phyloP scores from a whole-genome alignment of 345 rosid species.

The Murraya paniculata region DNA sequence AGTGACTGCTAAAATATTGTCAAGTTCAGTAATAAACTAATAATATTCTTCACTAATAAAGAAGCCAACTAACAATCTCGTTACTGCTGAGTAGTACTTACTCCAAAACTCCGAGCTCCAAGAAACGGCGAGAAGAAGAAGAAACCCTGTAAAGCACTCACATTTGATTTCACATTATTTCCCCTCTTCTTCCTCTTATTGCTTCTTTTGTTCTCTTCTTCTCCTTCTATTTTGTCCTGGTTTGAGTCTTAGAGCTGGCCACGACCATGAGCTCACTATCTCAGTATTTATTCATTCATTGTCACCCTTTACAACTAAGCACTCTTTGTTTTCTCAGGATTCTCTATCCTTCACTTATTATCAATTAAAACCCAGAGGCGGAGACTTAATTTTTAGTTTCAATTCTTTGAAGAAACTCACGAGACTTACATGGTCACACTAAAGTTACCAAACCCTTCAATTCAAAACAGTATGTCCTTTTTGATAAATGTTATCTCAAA shows the following conservation, averaged over 20 bases:
- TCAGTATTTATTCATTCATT: neutral
- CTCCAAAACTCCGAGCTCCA: neutral
- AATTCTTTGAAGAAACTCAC: conserved; percentile 34
- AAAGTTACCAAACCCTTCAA: neutral
- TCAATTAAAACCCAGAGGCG: conserved; percentile 17
- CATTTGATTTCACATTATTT: neutral
- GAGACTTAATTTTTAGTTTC: conserved; percentile 6
- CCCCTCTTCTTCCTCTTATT: neutral
- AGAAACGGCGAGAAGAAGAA: neutral
- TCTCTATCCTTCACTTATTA: neutral
- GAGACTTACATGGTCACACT: conserved; percentile 34
- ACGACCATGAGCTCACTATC: neutral
- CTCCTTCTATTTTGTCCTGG: conserved; percentile 24
- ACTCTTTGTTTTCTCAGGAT: neutral
- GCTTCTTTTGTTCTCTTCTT: neutral
- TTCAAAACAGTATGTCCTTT: neutral
- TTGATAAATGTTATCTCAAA: neutral
- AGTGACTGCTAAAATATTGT: neutral
- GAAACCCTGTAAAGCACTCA: conserved; percentile 3
- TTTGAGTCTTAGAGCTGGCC: conserved; percentile 8
- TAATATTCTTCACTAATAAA: too few species aligned
- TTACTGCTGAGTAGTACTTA: neutral
- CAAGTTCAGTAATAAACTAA: neutral
- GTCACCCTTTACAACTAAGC: neutral
- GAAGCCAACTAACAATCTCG: neutral